These are phyloP conservation scores for Entomortierella chlamydospora DNA, from an alignment of 192 early-diverging fungal genomes.

Conservation along the genomic window DNA sequence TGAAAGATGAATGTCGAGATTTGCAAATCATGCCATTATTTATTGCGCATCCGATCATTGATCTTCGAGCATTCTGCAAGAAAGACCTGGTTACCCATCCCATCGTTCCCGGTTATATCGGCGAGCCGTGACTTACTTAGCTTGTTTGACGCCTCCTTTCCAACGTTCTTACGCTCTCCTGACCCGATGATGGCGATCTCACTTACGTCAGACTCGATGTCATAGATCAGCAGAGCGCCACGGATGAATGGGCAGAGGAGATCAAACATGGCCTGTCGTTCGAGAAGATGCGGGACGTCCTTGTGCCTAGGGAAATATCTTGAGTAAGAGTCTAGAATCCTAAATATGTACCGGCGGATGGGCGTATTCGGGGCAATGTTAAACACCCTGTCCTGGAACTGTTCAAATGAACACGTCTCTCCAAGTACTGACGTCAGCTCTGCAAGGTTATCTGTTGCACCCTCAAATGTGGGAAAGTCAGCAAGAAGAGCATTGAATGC, in stretches of 20 bases:
- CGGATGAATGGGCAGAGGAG: slow-evolving; percentile 20
- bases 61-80: slow-evolving; percentile 23
- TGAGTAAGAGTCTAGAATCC: slow-evolving; percentile 10
- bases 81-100: slow-evolving; percentile 10
- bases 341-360: slow-evolving; percentile 30
- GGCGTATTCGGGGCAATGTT: slow-evolving; percentile 22
- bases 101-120: slow-evolving; percentile 24
- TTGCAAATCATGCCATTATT: too few relatives aligned
- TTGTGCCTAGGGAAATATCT: slow-evolving; percentile 21
- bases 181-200: slow-evolving; percentile 23
- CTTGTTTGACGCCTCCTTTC: slow-evolving; percentile 24
- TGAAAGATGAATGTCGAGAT: too few relatives aligned
- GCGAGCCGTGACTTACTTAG: slow-evolving; percentile 23
- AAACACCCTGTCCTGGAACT: slow-evolving; percentile 24
- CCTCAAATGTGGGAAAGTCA: slow-evolving; percentile 17
- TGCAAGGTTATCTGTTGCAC: slow-evolving; percentile 10
- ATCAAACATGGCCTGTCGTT: slow-evolving; percentile 30
- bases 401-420: slow-evolving; percentile 17
- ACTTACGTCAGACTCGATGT: slow-evolving; percentile 22
- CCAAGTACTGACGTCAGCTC: slow-evolving; percentile 16
- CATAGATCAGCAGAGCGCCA: slow-evolving; percentile 16
- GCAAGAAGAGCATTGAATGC: slow-evolving; percentile 11
- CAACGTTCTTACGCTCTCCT: slow-evolving; percentile 16
- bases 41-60: slow-evolving; percentile 12
- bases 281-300: slow-evolving; percentile 7